These are phyloP conservation scores for Wickerhamomyces tratensis DNA, from an alignment of 805 yeast species.

Conservation along the genomic window DNA sequence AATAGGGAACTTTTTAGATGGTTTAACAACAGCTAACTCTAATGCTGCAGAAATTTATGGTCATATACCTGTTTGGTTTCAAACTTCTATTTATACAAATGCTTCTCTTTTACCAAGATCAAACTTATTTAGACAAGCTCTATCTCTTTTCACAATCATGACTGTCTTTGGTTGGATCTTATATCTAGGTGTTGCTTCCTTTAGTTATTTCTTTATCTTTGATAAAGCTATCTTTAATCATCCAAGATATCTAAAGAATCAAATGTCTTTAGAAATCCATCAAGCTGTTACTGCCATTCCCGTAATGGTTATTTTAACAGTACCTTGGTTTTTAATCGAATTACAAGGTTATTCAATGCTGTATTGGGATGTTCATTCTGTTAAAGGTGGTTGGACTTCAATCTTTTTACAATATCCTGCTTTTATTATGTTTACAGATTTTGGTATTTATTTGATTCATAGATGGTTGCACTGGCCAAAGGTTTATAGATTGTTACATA, in stretches of 20 bases:
- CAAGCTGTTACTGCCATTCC: constrained; percentile 82
- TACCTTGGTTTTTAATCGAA: constrained; percentile 86
- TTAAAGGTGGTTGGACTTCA: constrained; percentile 62
- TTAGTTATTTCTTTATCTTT: constrained; percentile 72
- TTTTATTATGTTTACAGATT: constrained; percentile 89
- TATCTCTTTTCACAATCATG: constrained; percentile 60
- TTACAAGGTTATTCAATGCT: constrained; percentile 74
- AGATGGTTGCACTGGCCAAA: constrained; percentile 90
- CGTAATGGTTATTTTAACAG: constrained; percentile 74
- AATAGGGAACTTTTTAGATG: neutral
- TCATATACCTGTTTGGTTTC: constrained; percentile 46
- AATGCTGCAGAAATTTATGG: constrained; percentile 44
- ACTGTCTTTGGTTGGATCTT: constrained; percentile 82
- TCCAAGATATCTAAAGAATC: constrained; percentile 92
- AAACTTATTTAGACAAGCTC: constrained; percentile 58
- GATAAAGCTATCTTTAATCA: constrained; percentile 90
- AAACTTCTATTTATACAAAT: constrained; percentile 44
- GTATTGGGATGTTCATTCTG: constrained; percentile 54
- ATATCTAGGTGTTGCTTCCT: constrained; percentile 63
- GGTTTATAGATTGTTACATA: constrained; percentile 80
- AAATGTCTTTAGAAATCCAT: constrained; percentile 73
- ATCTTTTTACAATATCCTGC: constrained; percentile 58
- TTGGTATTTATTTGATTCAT: constrained; percentile 85
- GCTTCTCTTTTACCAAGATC: constrained; percentile 67
- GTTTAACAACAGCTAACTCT: neutral